These are phyloP conservation scores for Teunomyces atbi DNA, from an alignment of 805 yeast species.

Conservation along the genomic window DNA sequence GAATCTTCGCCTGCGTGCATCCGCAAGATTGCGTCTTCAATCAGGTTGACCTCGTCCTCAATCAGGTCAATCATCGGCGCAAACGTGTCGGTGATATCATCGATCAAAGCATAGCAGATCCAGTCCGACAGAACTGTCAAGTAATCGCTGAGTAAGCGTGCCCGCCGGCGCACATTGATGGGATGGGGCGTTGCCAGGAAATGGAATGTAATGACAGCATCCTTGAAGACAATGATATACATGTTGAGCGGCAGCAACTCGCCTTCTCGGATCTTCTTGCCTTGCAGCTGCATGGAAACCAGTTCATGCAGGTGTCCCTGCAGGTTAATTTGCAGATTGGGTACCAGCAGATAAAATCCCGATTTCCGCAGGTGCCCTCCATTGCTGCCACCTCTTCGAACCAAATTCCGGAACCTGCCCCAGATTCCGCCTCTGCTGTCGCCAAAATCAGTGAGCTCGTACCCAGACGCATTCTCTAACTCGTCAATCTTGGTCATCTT, in stretches of 20 bases:
- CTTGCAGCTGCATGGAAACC: constrained; percentile 21
- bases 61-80: constrained; percentile 95
- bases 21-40: constrained; percentile 84
- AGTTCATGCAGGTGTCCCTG: constrained; percentile 9
- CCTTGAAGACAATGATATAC: constrained; percentile 86
- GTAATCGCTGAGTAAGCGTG: constrained; percentile 82
- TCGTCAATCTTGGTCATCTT: constrained; percentile 38
- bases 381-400: constrained; percentile 3
- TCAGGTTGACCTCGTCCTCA: constrained; percentile 91
- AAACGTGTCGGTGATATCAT: constrained; percentile 95
- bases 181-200: constrained; percentile 96
- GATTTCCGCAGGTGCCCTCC: constrained; percentile 1
- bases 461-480: constrained; percentile 10
- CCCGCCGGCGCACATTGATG: constrained; percentile 90
- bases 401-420: constrained; percentile 11
- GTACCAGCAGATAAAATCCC: neutral
- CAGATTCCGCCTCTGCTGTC: constrained; percentile 15
- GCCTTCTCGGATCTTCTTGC: constrained; percentile 39
- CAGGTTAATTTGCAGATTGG: neutral
- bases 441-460: constrained; percentile 16
- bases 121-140: constrained; percentile 90
- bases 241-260: constrained; percentile 88
- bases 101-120: constrained; percentile 95
- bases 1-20: constrained; percentile 71
- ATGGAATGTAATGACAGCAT: constrained; percentile 92